Percentiles rank a stretch among this genome's conserved stretches.
Conservation (phyloP, 352 stramenopile genomes). For the Phytopythium kandeliae region DNA sequence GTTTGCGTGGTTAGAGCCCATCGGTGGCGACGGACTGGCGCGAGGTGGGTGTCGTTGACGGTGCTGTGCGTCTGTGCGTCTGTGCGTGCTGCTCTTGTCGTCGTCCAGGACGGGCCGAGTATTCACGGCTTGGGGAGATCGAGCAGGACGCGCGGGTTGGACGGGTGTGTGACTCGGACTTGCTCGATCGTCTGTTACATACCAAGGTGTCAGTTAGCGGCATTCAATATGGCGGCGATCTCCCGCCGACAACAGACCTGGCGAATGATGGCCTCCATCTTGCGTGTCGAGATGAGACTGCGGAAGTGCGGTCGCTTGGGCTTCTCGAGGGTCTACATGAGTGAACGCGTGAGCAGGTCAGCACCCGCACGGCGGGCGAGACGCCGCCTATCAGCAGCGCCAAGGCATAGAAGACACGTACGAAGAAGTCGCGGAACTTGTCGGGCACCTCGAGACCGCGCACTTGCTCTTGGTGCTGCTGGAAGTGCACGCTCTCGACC, state of each 20-base stretch:
- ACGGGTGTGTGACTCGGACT: slow-evolving; percentile 34
- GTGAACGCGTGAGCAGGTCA: not conserved
- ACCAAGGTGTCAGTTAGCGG: not conserved
- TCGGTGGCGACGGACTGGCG: not conserved
- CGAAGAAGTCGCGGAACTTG: slow-evolving; percentile 68
- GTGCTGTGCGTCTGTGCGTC: not conserved
- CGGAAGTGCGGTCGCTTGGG: slow-evolving; percentile 46
- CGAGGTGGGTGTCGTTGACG: not conserved
- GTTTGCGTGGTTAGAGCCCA: not conserved
- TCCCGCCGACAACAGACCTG: slow-evolving; percentile 12
- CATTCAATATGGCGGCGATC: not conserved
- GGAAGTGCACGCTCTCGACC: slow-evolving; percentile 45
- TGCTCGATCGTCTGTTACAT: slow-evolving; percentile 37
- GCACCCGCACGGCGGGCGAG: not conserved
- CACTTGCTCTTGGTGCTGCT: slow-evolving; percentile 44
- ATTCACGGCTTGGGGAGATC: slow-evolving; percentile 14
- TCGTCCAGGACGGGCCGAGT: not conserved
- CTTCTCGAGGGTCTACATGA: slow-evolving; percentile 29
- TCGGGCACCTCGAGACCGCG: slow-evolving; percentile 48
- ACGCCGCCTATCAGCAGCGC: slow-evolving; percentile 1
- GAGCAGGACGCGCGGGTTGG: slow-evolving; percentile 33
- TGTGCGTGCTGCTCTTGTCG: too few species aligned
- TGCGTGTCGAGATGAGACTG: slow-evolving; percentile 51
- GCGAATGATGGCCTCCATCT: slow-evolving; percentile 56
- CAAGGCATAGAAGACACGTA: slow-evolving; percentile 17